Percentiles rank a stretch among this genome's conserved stretches.
Conservation (phyloP, 352 stramenopile genomes). For the Peronospora farinosa region DNA sequence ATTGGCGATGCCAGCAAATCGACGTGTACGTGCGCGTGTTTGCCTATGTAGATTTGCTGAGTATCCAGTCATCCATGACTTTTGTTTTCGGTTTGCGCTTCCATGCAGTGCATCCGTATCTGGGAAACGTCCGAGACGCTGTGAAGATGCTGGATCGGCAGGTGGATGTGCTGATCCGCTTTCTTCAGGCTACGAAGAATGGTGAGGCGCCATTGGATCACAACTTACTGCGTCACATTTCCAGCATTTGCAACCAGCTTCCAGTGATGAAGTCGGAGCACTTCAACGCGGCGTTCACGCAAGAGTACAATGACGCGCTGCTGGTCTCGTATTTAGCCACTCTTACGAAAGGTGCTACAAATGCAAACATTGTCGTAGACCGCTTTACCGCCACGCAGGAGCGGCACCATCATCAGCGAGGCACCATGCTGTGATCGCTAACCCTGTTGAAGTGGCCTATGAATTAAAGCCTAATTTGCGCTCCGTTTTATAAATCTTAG, state of each 20-base stretch:
- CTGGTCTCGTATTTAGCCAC: constrained; percentile 78
- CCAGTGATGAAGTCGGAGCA: constrained; percentile 66
- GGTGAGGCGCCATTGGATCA: constrained; percentile 70
- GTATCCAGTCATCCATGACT: constrained; percentile 6
- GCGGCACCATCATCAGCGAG: constrained; percentile 50
- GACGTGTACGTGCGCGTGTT: constrained; percentile 38
- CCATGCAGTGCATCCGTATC: constrained; percentile 63
- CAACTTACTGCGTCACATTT: constrained; percentile 78
- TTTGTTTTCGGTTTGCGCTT: constrained; percentile 6
- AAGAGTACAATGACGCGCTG: constrained; percentile 81
- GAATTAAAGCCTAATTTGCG: constrained; percentile 2
- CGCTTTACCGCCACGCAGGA: constrained; percentile 71
- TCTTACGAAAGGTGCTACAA: constrained; percentile 76
- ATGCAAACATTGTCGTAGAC: constrained; percentile 73
- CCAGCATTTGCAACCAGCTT: constrained; percentile 80
- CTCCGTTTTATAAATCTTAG: too few relatives aligned
- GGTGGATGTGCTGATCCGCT: constrained; percentile 65
- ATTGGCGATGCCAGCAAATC: constrained; percentile 66
- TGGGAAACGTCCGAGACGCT: constrained; percentile 74
- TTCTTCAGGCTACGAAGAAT: constrained; percentile 69
- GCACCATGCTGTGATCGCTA: constrained; percentile 37
- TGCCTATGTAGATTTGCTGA: background rate
- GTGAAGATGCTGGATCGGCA: constrained; percentile 84
- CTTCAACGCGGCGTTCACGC: constrained; percentile 68
- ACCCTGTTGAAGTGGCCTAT: constrained; percentile 15